A percentile compares a stretch with the other conserved stretches of the same genome.
Conservation (phyloP, 2,329 filamentous ascomycete species). For the Sporothrix sp. region DNA sequence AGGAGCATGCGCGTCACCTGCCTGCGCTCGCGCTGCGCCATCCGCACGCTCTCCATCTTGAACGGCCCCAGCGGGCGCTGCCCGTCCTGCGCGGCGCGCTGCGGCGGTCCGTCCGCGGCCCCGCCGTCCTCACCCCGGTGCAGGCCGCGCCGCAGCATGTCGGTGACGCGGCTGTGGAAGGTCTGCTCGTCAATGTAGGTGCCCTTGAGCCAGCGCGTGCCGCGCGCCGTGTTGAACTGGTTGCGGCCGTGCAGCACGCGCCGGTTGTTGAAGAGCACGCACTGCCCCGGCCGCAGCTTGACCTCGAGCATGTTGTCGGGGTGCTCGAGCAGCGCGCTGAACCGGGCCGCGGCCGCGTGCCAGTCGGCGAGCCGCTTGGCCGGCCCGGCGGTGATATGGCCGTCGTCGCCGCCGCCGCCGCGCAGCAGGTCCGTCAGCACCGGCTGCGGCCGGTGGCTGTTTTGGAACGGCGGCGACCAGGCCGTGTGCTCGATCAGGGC, state of each 20-base stretch:
- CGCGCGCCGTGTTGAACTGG: slow-evolving; percentile 56
- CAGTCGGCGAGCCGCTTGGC: slow-evolving; percentile 13
- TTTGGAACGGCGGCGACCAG: slow-evolving; percentile 78
- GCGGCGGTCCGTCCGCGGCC: too few species aligned
- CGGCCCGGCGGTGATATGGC: neutral
- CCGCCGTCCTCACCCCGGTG: too few species aligned
- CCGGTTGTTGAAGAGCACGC: slow-evolving; percentile 85
- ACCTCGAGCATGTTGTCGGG: slow-evolving; percentile 54
- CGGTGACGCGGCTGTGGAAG: slow-evolving; percentile 27
- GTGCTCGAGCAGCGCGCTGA: slow-evolving; percentile 50
- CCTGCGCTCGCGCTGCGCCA: too few species aligned
- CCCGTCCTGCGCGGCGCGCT: too few species aligned
- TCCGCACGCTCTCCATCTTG: too few species aligned
- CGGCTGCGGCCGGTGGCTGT: too few species aligned
- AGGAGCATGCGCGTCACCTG: too few species aligned
- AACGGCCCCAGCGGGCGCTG: too few species aligned
- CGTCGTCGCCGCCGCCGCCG: neutral
- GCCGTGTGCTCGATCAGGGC: slow-evolving; percentile 28
- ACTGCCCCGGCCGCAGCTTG: slow-evolving; percentile 70
- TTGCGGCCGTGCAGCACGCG: slow-evolving; percentile 75
- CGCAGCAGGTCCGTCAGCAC: too few species aligned
- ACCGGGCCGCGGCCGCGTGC: slow-evolving; percentile 37
- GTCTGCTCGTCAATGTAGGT: slow-evolving; percentile 60
- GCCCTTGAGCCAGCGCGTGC: slow-evolving; percentile 74
- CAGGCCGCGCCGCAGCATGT: slow-evolving; percentile 11